Evolutionary conservation across 805 yeast genomes (phyloP).

Genomic region (Yamadazyma sp.): DNA sequence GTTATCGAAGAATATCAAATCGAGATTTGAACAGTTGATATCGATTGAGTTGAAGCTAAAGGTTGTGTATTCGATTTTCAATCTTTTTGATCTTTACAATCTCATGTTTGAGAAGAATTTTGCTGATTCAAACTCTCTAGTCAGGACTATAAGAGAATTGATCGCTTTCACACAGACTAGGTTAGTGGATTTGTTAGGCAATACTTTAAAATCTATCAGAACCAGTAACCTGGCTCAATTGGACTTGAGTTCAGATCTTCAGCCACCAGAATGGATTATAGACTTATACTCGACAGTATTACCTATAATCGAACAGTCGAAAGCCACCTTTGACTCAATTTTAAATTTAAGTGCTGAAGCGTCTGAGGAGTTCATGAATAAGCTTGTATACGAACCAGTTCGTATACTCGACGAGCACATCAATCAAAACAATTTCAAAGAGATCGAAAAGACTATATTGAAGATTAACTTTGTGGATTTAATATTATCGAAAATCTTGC

Average conservation of each 20-base stretch:
- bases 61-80: constrained; percentile 56
- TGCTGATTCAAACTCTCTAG: constrained; percentile 16
- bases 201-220: constrained; percentile 31
- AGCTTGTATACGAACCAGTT: constrained; percentile 49
- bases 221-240: constrained; percentile 40
- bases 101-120: constrained; percentile 61
- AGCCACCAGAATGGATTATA: constrained; percentile 82
- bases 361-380: constrained; percentile 35
- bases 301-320: constrained; percentile 50
- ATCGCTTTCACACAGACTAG: constrained; percentile 27
- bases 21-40: constrained; percentile 66
- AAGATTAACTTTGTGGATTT: constrained; percentile 62
- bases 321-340: constrained; percentile 32
- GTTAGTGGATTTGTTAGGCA: constrained; percentile 25
- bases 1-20: constrained; percentile 58
- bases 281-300: constrained; percentile 63
- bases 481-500: constrained; percentile 52
- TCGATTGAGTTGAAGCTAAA: constrained; percentile 61
- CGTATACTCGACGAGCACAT: constrained; percentile 37
- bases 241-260: constrained; percentile 53
- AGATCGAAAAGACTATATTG: constrained; percentile 42
- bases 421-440: constrained; percentile 25
- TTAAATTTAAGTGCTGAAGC: constrained; percentile 40
- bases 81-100: constrained; percentile 64
- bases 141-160: constrained; percentile 23